Percentiles rank a stretch among this genome's conserved stretches.
Conservation (phyloP, 768 basidiomycete genomes). For the Xerocomellus intermedius region DNA sequence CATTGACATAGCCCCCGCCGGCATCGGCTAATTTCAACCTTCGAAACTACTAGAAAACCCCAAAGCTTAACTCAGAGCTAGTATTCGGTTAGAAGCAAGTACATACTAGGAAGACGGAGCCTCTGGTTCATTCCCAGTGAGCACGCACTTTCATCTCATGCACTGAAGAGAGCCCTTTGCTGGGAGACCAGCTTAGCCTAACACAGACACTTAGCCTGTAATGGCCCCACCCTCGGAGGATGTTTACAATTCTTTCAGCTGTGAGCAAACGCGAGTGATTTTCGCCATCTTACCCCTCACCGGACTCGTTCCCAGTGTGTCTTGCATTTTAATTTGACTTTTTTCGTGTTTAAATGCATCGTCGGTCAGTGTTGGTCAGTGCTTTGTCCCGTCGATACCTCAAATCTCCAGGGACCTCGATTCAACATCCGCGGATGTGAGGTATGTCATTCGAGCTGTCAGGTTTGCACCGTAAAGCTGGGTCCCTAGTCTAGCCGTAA, state of each 20-base stretch:
- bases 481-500: slow-evolving; percentile 44
- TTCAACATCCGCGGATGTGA: slow-evolving; percentile 55
- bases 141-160: slow-evolving; percentile 11
- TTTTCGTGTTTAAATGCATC: neutral
- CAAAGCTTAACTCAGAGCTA: too few relatives aligned
- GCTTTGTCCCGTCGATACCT: slow-evolving; percentile 74
- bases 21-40: too few relatives aligned
- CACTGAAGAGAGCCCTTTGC: slow-evolving; percentile 30
- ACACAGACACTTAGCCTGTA: neutral
- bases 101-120: too few relatives aligned
- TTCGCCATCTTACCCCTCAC: slow-evolving; percentile 56
- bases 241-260: slow-evolving; percentile 61
- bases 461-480: neutral
- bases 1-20: too few relatives aligned
- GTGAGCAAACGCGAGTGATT: slow-evolving; percentile 50
- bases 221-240: slow-evolving; percentile 22
- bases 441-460: slow-evolving; percentile 32
- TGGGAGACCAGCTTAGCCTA: slow-evolving; percentile 9
- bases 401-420: slow-evolving; percentile 65
- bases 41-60: too few relatives aligned
- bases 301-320: slow-evolving; percentile 62
- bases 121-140: too few relatives aligned
- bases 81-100: too few relatives aligned
- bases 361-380: slow-evolving; percentile 59
- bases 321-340: neutral